Evolutionary conservation across 805 yeast species (phyloP).

Genomic region (Yarrowia sp.): DNA sequence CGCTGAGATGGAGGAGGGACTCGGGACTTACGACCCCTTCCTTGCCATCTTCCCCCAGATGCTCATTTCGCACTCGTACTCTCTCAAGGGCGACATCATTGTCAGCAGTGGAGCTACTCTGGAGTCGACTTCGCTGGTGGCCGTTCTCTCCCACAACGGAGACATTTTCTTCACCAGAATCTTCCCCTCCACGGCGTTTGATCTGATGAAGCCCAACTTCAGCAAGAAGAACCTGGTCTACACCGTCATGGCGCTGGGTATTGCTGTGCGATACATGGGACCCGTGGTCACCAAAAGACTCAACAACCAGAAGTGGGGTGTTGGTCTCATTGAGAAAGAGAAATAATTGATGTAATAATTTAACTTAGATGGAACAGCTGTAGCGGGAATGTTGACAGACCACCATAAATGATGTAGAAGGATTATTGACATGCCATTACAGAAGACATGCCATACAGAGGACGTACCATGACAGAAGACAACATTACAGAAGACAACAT

Average conservation of each 20-base stretch:
- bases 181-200: slow-evolving; percentile 85
- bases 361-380: too few species aligned
- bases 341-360: slow-evolving; percentile 52
- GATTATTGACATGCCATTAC: too few species aligned
- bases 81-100: slow-evolving; percentile 51
- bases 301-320: slow-evolving; percentile 41
- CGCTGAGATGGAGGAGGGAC: slow-evolving; percentile 64
- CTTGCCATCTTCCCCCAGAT: slow-evolving; percentile 58
- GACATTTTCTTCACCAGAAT: slow-evolving; percentile 80
- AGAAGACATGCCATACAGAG: too few species aligned
- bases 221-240: slow-evolving; percentile 66
- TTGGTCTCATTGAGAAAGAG: slow-evolving; percentile 35
- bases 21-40: slow-evolving; percentile 71
- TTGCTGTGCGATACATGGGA: slow-evolving; percentile 40
- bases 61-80: slow-evolving; percentile 61
- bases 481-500: too few species aligned
- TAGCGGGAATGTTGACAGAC: too few species aligned
- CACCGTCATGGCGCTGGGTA: slow-evolving; percentile 61
- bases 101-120: slow-evolving; percentile 67
- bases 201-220: slow-evolving; percentile 70
- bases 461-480: too few species aligned
- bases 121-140: slow-evolving; percentile 77
- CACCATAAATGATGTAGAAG: too few species aligned
- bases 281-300: slow-evolving; percentile 42
- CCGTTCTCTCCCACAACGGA: slow-evolving; percentile 58